These are phyloP conservation scores for Xylariaceae sp. DNA, from an alignment of 2,329 filamentous ascomycete genomes.

Conservation along the genomic window DNA sequence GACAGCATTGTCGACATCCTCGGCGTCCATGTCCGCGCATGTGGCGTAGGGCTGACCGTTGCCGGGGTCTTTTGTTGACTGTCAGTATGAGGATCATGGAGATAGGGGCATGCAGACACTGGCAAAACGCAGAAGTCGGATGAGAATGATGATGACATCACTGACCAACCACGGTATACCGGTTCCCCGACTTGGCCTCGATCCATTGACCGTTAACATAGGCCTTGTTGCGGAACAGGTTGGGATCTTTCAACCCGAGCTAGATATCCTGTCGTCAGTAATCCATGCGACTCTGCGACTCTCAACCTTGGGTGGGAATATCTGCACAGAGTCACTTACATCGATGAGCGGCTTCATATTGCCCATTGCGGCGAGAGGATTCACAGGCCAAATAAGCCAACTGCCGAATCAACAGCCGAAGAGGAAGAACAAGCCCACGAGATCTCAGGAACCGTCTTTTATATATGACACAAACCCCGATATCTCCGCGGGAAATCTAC, in stretches of 20 bases:
- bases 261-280: conserved; percentile 1
- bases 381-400: too few species aligned
- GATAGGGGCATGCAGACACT: background rate
- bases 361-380: too few species aligned
- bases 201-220: conserved; percentile 52
- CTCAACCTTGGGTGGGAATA: background rate
- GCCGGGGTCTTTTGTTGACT: conserved; percentile 39
- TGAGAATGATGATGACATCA: conserved; percentile 22
- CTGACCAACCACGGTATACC: conserved; percentile 51
- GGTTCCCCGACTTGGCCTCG: conserved; percentile 50
- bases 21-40: conserved; percentile 41
- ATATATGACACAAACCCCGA: too few species aligned
- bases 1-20: conserved; percentile 58
- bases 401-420: too few species aligned
- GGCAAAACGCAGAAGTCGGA: background rate
- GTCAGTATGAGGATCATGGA: background rate
- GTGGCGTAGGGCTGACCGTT: conserved; percentile 38
- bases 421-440: too few species aligned
- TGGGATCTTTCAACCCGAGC: conserved; percentile 46
- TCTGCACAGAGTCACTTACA: conserved; percentile 7
- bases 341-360: conserved; percentile 10
- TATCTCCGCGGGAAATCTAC: too few species aligned
- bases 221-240: conserved; percentile 49
- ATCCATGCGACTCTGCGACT: background rate
- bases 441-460: too few species aligned